Conservation (phyloP, 345 rosid genomes). For the Carallia pectinifolia region DNA sequence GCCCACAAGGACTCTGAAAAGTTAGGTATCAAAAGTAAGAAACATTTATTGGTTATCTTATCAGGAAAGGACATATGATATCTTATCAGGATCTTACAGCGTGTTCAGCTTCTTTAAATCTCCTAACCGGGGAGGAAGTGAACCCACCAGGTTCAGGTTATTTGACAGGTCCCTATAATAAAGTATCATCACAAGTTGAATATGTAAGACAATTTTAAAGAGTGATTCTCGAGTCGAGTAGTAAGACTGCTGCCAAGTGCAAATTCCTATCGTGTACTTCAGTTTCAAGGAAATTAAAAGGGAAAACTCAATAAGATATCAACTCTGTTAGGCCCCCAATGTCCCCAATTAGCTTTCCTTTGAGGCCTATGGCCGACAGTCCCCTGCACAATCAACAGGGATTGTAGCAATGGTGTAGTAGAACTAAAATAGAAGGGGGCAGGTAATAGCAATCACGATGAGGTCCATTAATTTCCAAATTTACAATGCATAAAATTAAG, state of each 20-base stretch:
- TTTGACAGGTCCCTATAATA: constrained; percentile 77
- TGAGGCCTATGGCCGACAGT: constrained; percentile 74
- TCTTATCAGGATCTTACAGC: constrained; percentile 60
- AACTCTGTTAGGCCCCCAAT: constrained; percentile 79
- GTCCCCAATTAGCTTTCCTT: constrained; percentile 85
- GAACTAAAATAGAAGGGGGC: no score
- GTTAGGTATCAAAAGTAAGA: background rate
- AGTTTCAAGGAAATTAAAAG: no score
- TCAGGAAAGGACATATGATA: no score
- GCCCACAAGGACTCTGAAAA: constrained; percentile 74
- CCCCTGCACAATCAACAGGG: no score
- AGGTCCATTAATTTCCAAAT: no score
- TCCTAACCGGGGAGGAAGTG: constrained; percentile 69
- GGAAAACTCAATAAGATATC: constrained; percentile 67
- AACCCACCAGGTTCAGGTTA: constrained; percentile 68
- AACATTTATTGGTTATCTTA: no score
- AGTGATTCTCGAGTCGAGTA: no score
- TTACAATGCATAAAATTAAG: constrained; percentile 30
- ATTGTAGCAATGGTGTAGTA: no score
- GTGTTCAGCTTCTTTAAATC: constrained; percentile 73
- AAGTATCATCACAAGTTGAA: constrained; percentile 10
- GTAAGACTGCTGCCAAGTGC: no score
- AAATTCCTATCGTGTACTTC: no score
- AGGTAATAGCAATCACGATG: no score
- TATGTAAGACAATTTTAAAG: background rate